Evolutionary conservation across 169 alveolate genomes (phyloP), one percentile per base, ranked within the genome.

Genomic region (Eimeria praecox): DNA sequence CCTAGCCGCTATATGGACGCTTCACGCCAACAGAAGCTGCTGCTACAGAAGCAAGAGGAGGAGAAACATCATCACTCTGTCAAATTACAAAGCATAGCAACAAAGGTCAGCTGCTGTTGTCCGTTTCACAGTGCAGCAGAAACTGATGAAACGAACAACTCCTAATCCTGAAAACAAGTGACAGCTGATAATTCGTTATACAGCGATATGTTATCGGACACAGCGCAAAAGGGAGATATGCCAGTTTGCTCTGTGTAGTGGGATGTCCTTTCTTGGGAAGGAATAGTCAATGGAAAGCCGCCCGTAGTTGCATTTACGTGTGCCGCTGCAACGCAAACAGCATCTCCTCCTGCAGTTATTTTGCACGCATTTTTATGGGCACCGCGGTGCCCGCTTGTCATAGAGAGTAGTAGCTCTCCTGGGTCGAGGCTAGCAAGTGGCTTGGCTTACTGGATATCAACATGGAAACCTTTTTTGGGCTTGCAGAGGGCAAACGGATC

Each of bases 21-120:
- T 38, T 46, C 93, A 14, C 93, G 93, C 35, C 93, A 87, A 46
- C 93, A 87, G 82, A 87, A 62, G 93, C 83, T 87, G 35, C 42
- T 87, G 46, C 93, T 40, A 27, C 54, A 38, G 83, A 87, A 87
- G 82, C 33, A 30, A 42, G 93, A 40, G 35, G 93, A 87, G 42
- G 93, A 87, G n/a, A 56, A 22, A 35, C 38, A 87, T 4, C 93
- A 87, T 52, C 93, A 62, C 56, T 87, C 82, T 2, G 82, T 87
- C 62, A 87, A 87, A 87, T 35, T 83, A 18, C 71, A 83, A 27
- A 83, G 24, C 49, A 87, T 87, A 64, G 38, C 93, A 0, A 30
- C 93, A 59, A 46, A 87, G 93, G 93, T 62, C 27, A 87, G 93
- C n/a, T 83, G 33, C 46, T 12, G 12, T 54, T 5, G 27, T 22